Evolutionary conservation across 441 rosid species (phyloP), one percentile per base, ranked within the genome.

Genomic region (Corymbia citriodora): DNA sequence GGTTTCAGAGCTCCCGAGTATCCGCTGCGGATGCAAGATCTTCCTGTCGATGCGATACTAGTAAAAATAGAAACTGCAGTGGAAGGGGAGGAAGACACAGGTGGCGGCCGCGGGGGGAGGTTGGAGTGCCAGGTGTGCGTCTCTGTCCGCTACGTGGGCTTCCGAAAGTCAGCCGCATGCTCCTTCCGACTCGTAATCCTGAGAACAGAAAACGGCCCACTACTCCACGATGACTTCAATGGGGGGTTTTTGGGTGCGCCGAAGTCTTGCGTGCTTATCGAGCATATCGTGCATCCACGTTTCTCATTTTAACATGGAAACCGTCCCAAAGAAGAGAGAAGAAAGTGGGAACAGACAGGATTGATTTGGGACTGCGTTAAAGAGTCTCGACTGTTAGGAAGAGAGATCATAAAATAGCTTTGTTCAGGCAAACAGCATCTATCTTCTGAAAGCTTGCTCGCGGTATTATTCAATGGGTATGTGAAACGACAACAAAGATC

Each of bases 51-150:
- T 27, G 49, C 88, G 55, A 17, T 18, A 25, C 14, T 23, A 7
- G 65, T 10, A 17, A 55, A 52, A 13, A 55, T 31, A 50, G 45
- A 40, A 40, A 27, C 23, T 16, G 55, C 36, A 27, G 55, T 7
- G 25, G 63, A n/a, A 6, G 15, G 19, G 29, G 0, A n/a, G 11
- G 23, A 59, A 31, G 50, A 33, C 23, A 48, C 63, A 87, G 68
- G 92, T 91, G 94, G 82, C 89, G 19, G 14, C 8, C 9, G 54
- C 5, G 5, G n/a, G 65, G 88, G 83, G 55, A 87, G 55, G 83
- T 29, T 14, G 10, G 49, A 79, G 29, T 52, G 92, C 91, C 93
- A 92, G 88, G 90, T 90, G 88, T 13, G 65, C 74, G 59, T 45
- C 17, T 18, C 55, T 21, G 33, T 18, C 27, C 50, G 87, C 90